Base-by-base conservation (phyloP, 2,329 filamentous ascomycete genomes). In the Alternaria dauci region DNA sequence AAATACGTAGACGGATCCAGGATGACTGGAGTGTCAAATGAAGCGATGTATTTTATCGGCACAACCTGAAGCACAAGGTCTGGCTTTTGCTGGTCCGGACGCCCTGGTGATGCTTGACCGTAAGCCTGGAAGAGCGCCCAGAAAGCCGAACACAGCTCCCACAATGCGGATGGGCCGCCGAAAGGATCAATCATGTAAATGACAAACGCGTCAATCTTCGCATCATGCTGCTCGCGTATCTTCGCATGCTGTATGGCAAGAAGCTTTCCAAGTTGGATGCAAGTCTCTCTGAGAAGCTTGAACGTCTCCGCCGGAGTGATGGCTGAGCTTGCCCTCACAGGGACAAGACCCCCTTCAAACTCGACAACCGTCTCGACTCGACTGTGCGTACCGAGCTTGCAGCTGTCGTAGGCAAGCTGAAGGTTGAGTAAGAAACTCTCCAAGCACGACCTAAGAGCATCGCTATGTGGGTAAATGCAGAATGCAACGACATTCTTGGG, bases 21-120 rank as follows among this genome's bases (percentile, higher is more conserved):
- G n/a, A 91, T 83, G 1, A 89, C 85, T 14, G 93, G 78, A 2
- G 84, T 84, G 1, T 85, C 85, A 4, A 87, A 82, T 1, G 88
- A 89, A 8, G 89, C 87, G 8, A 95, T 78, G n/a, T 88, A 81
- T 57, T 87, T 86, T 16, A 89, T 83, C 0, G 92, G 89, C 1
- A 96, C 80, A 2, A 96, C 83, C 72, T 96, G 92, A 18, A 96
- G 80, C 4, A 93, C 89, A n/a, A 95, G 74, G 58, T 94, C 91
- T 56, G 79, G 73, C 53, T 76, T 78, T 25, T 71, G 72, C 50
- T 69, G 64, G 26, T 72, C 69, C 5, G 67, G 51, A 23, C 71
- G 71, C 61, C 82, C 84, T 47, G 85, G 85, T 4, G 81, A 77
- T 46, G 86, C 74, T 23, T 83, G 84, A 7, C 71, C 69, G 70